Percentiles rank a stretch among this genome's conserved stretches.
These are phyloP conservation scores for Berkeleyomyces basicola DNA, from an alignment of 2,329 filamentous ascomycete species.

Conservation along the genomic window DNA sequence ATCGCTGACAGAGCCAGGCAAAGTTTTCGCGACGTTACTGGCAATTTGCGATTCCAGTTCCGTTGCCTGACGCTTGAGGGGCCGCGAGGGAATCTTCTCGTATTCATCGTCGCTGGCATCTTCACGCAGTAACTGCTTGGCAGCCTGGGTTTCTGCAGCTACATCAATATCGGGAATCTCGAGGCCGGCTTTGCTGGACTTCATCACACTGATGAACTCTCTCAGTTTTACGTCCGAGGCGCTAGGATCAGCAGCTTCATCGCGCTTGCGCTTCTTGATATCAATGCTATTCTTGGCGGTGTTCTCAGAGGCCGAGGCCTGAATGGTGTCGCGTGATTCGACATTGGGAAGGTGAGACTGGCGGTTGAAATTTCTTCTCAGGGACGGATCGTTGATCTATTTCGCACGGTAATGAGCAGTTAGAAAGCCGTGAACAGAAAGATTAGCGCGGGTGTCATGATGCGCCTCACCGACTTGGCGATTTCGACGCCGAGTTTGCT, in stretches of 20 bases:
- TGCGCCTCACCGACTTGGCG: constrained; percentile 53
- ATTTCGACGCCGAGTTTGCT: constrained; percentile 83
- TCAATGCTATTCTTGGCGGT: constrained; percentile 22
- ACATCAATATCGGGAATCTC: constrained; percentile 11
- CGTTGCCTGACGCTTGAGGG: constrained; percentile 15
- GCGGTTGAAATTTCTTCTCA: constrained; percentile 7
- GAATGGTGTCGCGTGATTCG: background rate
- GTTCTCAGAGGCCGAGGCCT: background rate
- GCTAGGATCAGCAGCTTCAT: constrained; percentile 29
- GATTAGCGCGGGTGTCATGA: background rate
- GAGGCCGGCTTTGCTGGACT: constrained; percentile 24
- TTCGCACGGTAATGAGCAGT: background rate
- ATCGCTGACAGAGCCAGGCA: constrained; percentile 47
- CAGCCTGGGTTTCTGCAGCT: background rate
- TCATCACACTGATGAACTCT: constrained; percentile 76
- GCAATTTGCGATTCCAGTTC: constrained; percentile 5
- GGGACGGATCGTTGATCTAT: constrained; percentile 14
- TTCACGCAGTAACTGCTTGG: constrained; percentile 26
- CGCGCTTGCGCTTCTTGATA: constrained; percentile 52
- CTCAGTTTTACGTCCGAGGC: constrained; percentile 61
- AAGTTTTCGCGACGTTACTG: background rate
- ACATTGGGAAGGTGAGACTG: background rate
- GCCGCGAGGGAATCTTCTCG: constrained; percentile 39
- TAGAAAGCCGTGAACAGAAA: background rate
- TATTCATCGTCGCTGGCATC: constrained; percentile 61